These are phyloP conservation scores for Psilocybe sp. DNA, from an alignment of 768 basidiomycete genomes.

Conservation along the genomic window DNA sequence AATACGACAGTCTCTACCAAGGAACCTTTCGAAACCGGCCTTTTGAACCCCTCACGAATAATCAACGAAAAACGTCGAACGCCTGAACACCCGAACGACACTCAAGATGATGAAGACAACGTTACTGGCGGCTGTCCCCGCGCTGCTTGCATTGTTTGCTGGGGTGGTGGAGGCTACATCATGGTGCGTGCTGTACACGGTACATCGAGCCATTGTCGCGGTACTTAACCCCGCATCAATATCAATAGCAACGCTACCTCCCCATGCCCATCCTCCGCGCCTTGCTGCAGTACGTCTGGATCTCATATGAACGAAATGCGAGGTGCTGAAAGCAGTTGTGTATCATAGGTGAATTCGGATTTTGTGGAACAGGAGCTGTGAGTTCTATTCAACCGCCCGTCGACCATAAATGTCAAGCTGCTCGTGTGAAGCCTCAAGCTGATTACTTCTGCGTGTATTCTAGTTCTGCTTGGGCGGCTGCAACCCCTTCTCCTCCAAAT, in stretches of 20 bases:
- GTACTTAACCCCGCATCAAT: background rate
- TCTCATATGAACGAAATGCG: background rate
- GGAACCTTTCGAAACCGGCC: background rate
- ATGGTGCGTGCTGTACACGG: conserved; percentile 14
- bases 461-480: conserved; percentile 88
- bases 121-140: conserved; percentile 13
- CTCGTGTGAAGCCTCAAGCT: background rate
- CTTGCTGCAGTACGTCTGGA: conserved; percentile 48
- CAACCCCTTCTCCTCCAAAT: conserved; percentile 68
- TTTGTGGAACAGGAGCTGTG: conserved; percentile 46
- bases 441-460: background rate
- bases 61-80: background rate
- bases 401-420: background rate
- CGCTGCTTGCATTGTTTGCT: conserved; percentile 19
- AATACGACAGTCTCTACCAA: background rate
- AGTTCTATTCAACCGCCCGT: conserved; percentile 12
- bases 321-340: conserved; percentile 1
- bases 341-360: conserved; percentile 53
- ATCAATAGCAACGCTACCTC: conserved; percentile 38
- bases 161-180: conserved; percentile 18
- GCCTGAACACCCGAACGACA: background rate
- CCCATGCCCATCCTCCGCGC: conserved; percentile 40
- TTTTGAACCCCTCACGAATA: background rate
- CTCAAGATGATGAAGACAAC: conserved; percentile 13
- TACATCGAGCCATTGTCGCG: background rate